Evolutionary conservation across 2,329 filamentous ascomycete genomes (phyloP).

Genomic region (Phialocephala sp.): DNA sequence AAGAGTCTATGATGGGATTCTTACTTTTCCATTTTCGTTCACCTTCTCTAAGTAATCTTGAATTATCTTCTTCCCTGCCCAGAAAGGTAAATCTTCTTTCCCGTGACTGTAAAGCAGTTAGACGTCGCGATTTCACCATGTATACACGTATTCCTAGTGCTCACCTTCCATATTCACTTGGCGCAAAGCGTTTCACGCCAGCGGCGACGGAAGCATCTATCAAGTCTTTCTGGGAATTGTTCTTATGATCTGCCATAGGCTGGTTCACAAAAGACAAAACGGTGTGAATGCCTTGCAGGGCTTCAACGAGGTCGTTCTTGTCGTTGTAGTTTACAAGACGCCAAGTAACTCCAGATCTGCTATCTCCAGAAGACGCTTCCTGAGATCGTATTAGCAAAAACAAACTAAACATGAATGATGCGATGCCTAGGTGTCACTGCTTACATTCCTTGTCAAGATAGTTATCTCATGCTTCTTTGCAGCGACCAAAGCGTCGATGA

Average conservation of each 20-base stretch:
- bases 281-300: conserved; percentile 55
- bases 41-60: conserved; percentile 56
- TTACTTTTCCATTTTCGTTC: conserved; percentile 48
- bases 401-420: neutral
- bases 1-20: neutral
- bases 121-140: conserved; percentile 12
- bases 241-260: conserved; percentile 30
- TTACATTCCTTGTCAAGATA: conserved; percentile 55
- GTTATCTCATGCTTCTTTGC: conserved; percentile 58
- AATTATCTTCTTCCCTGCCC: conserved; percentile 55
- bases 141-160: neutral
- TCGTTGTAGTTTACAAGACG: conserved; percentile 52
- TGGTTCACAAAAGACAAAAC: conserved; percentile 54
- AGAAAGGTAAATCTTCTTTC: conserved; percentile 53
- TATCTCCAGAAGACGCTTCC: conserved; percentile 28
- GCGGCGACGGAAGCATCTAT: conserved; percentile 48
- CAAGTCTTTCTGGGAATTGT: conserved; percentile 47
- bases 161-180: conserved; percentile 45
- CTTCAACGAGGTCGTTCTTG: conserved; percentile 44
- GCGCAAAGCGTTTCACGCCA: conserved; percentile 49
- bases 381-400: conserved; percentile 31
- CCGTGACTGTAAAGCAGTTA: neutral
- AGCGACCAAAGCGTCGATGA: conserved; percentile 56
- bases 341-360: conserved; percentile 46
- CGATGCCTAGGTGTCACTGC: neutral